Conservation (phyloP, 2,329 filamentous ascomycete genomes). For the Epichloe hybrida region DNA sequence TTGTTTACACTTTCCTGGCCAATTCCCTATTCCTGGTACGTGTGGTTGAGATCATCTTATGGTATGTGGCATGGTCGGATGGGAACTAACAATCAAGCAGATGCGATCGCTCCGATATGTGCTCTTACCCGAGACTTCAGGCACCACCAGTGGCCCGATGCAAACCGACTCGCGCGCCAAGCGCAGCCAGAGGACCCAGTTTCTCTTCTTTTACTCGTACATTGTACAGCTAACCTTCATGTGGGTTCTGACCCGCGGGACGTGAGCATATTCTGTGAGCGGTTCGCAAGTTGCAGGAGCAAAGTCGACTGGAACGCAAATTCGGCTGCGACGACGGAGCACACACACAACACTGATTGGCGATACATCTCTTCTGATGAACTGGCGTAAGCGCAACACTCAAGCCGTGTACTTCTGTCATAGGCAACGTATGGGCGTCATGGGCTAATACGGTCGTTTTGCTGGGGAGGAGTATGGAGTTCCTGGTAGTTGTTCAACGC, state of each 20-base stretch:
- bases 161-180: constrained; percentile 68
- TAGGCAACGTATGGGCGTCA: neutral
- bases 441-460: neutral
- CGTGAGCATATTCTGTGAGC: constrained; percentile 14
- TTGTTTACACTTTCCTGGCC: constrained; percentile 81
- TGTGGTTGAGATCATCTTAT: constrained; percentile 6
- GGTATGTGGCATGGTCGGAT: no score
- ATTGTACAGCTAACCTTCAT: constrained; percentile 89
- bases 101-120: constrained; percentile 94
- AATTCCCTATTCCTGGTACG: constrained; percentile 90
- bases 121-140: constrained; percentile 69
- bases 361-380: neutral
- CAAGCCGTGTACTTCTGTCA: neutral
- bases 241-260: constrained; percentile 50
- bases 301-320: neutral
- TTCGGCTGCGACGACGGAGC: neutral
- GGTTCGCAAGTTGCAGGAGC: neutral
- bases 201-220: constrained; percentile 89
- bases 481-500: neutral
- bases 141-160: constrained; percentile 50
- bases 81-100: constrained; percentile 27
- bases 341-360: neutral
- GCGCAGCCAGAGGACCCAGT: constrained; percentile 77
- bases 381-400: no score
- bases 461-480: neutral